A percentile compares a stretch with the other conserved stretches of the same genome.
phyloP scores from a whole-genome alignment of 2,329 filamentous ascomycete species.

The Alternaria sp. region DNA sequence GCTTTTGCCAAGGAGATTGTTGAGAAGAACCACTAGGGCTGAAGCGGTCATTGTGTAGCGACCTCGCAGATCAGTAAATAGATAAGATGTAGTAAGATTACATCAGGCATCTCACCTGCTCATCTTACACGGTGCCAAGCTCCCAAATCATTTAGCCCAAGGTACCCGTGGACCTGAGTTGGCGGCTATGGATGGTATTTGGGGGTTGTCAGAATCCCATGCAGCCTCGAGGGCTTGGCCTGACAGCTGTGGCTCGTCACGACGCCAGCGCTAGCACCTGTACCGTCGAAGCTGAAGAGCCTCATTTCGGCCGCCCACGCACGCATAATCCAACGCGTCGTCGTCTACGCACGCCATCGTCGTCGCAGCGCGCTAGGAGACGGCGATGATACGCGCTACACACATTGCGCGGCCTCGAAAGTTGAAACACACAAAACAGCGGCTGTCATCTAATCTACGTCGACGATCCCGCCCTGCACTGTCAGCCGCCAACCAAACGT shows the following conservation, averaged over 20 bases:
- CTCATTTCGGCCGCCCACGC: neutral
- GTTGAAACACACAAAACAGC: slow-evolving; percentile 7
- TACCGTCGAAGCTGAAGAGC: neutral
- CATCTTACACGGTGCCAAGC: neutral
- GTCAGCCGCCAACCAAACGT: neutral
- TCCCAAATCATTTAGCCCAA: neutral
- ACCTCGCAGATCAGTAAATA: neutral
- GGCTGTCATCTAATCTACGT: slow-evolving; percentile 6
- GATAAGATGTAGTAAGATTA: slow-evolving; percentile 12
- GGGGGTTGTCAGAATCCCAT: neutral
- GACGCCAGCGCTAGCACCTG: neutral
- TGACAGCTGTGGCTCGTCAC: slow-evolving; percentile 1
- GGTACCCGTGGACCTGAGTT: neutral
- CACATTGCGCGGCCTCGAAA: slow-evolving; percentile 12
- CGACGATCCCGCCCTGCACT: slow-evolving; percentile 7
- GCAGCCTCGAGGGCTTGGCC: neutral
- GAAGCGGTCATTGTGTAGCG: neutral
- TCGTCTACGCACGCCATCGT: neutral
- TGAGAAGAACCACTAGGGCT: slow-evolving; percentile 51
- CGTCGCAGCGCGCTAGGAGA: neutral
- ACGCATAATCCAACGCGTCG: slow-evolving; percentile 6
- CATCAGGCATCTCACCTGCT: slow-evolving; percentile 6
- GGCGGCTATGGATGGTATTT: neutral
- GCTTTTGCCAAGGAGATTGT: slow-evolving; percentile 69
- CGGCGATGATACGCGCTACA: neutral